Evolutionary conservation across 495 filamentous ascomycete genomes (phyloP).

Genomic region (Hyaloscypha finlandica): DNA sequence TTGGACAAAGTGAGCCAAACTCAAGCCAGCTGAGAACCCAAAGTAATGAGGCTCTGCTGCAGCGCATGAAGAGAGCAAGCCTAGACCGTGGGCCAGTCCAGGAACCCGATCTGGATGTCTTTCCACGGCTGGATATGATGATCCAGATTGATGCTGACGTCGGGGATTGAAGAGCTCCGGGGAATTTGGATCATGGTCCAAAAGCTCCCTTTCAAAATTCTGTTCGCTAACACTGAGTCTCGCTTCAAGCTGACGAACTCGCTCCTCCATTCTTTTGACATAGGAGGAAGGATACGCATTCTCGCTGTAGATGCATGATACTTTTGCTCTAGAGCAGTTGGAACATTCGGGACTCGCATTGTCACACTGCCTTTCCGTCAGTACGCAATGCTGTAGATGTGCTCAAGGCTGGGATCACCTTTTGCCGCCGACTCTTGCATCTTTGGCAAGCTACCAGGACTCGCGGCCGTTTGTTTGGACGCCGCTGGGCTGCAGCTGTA

Average conservation of each 20-base stretch:
- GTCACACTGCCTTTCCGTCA: neutral
- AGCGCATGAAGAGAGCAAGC: neutral
- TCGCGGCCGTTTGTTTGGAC: constrained; percentile 6
- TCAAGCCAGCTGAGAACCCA: neutral
- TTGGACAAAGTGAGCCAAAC: constrained; percentile 7
- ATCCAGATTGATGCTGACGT: neutral
- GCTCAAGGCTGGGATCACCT: neutral
- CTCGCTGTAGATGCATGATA: neutral
- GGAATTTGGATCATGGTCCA: neutral
- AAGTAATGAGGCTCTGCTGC: constrained; percentile 1
- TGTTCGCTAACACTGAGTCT: neutral
- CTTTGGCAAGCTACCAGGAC: constrained; percentile 3
- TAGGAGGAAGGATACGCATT: constrained; percentile 3
- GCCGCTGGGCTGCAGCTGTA: neutral
- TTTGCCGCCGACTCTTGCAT: constrained; percentile 6
- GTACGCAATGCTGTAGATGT: neutral
- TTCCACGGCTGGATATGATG: neutral
- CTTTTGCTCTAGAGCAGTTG: neutral
- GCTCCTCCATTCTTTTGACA: constrained; percentile 2
- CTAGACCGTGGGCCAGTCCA: neutral
- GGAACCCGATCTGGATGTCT: neutral
- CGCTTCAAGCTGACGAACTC: neutral
- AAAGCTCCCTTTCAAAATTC: neutral
- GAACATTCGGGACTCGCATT: constrained; percentile 2
- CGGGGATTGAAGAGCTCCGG: neutral